A percentile compares a stretch with the other conserved stretches of the same genome.
Conservation (phyloP, 129 eudicot genomes). For the Flaveria trinervia region DNA sequence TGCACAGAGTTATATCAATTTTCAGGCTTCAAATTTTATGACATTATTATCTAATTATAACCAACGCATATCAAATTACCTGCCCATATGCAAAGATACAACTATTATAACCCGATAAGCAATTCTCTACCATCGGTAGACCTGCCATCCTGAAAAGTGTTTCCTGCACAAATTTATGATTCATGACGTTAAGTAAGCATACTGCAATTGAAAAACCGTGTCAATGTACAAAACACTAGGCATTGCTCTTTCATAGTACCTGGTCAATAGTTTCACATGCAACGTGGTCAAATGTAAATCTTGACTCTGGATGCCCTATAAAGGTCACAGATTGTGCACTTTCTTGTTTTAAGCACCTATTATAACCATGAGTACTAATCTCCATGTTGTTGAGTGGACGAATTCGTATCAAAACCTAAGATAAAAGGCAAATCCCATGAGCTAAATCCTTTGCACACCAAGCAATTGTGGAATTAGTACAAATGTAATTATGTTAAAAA, state of each 20-base stretch:
- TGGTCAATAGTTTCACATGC: constrained; percentile 92
- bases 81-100: constrained; percentile 98
- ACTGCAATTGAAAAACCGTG: background rate
- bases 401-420: constrained; percentile 78
- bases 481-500: background rate
- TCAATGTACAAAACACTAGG: background rate
- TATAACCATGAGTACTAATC: constrained; percentile 62
- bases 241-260: constrained; percentile 42
- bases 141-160: constrained; percentile 94
- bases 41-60: background rate
- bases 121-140: constrained; percentile 98
- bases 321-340: constrained; percentile 78
- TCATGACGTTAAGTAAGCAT: background rate
- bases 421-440: constrained; percentile 13
- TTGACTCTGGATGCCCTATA: constrained; percentile 82
- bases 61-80: constrained; percentile 46
- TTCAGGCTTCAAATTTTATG: too few species aligned
- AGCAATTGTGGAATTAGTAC: background rate
- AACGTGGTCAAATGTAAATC: constrained; percentile 91
- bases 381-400: constrained; percentile 82
- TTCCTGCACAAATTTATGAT: constrained; percentile 56
- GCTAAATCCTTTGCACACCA: constrained; percentile 6
- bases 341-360: constrained; percentile 88
- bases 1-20: background rate
- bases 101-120: constrained; percentile 95